These are phyloP conservation scores for Dipteronia sinensis DNA, from an alignment of 345 rosid genomes.

Conservation along the genomic window DNA sequence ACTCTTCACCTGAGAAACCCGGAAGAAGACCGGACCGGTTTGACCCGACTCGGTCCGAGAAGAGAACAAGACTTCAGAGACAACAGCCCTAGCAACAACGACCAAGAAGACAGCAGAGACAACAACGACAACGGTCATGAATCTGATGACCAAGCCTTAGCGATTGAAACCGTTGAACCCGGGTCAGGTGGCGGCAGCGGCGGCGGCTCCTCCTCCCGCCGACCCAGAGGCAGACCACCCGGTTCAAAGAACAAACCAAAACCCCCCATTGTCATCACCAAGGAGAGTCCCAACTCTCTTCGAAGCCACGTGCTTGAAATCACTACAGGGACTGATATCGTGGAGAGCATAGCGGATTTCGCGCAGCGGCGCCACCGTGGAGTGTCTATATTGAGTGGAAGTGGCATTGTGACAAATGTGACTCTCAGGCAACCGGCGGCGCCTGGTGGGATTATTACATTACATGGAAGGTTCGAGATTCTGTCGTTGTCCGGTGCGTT, in stretches of 20 bases:
- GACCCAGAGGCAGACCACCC: constrained; percentile 84
- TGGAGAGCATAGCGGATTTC: constrained; percentile 60
- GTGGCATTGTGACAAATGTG: constrained; percentile 74
- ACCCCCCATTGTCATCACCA: constrained; percentile 70
- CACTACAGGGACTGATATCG: constrained; percentile 70
- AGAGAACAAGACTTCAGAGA: constrained; percentile 57
- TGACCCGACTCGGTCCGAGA: constrained; percentile 45
- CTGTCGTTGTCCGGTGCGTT: constrained; percentile 77
- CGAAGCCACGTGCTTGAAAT: constrained; percentile 89
- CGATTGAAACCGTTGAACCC: constrained; percentile 38
- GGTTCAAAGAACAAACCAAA: constrained; percentile 90
- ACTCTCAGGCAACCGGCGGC: constrained; percentile 81
- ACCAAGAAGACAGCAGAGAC: constrained; percentile 49
- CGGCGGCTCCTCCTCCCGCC: constrained; percentile 40
- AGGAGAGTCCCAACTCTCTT: constrained; percentile 83
- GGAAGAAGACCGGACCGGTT: constrained; percentile 29
- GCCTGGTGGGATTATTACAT: constrained; percentile 61
- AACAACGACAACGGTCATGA: constrained; percentile 24
- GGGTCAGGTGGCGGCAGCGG: constrained; percentile 44
- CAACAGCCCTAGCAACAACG: constrained; percentile 35
- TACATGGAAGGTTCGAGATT: constrained; percentile 91
- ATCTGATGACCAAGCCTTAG: constrained; percentile 30
- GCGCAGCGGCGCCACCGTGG: constrained; percentile 75
- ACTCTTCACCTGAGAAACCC: constrained; percentile 52
- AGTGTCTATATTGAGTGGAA: constrained; percentile 77